Evolutionary conservation across 768 basidiomycete species (phyloP).

Genomic region (Macrolepiota albuminosa): DNA sequence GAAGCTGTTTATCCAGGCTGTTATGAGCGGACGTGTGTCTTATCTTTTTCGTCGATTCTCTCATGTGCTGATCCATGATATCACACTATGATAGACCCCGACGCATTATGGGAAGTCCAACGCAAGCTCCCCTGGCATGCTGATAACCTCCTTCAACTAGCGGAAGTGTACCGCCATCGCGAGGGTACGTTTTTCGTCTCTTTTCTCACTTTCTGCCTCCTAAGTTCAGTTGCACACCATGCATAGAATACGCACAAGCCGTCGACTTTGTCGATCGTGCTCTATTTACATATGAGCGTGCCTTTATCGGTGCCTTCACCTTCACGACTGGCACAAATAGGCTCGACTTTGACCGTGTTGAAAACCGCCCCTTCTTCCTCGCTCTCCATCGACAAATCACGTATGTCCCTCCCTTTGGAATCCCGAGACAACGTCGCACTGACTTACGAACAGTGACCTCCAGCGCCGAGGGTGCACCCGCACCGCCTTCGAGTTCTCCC

Average conservation of each 20-base stretch:
- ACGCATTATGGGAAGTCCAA: slow-evolving; percentile 73
- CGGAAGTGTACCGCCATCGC: slow-evolving; percentile 80
- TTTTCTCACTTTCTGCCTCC: no score
- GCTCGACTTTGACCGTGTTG: slow-evolving; percentile 85
- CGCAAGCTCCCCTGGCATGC: slow-evolving; percentile 84
- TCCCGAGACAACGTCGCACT: background rate
- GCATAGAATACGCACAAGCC: slow-evolving; percentile 72
- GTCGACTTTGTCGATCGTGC: slow-evolving; percentile 91
- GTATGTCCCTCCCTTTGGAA: slow-evolving; percentile 38
- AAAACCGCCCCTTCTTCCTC: slow-evolving; percentile 91
- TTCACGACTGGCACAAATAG: slow-evolving; percentile 78
- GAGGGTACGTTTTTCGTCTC: slow-evolving; percentile 52
- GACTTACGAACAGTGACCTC: slow-evolving; percentile 54
- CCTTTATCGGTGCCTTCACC: slow-evolving; percentile 82
- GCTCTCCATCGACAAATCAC: slow-evolving; percentile 80
- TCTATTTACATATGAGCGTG: slow-evolving; percentile 88
- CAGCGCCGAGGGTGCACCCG: slow-evolving; percentile 86
- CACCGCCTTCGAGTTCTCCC: slow-evolving; percentile 88
- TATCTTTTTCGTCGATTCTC: background rate
- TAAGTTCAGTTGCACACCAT: background rate
- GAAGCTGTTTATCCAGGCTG: slow-evolving; percentile 73
- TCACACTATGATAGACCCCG: slow-evolving; percentile 49
- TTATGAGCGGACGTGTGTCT: slow-evolving; percentile 72
- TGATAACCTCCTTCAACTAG: slow-evolving; percentile 84
- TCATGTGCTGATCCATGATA: background rate